A percentile compares a stretch with the other conserved stretches of the same genome.
Evolutionary conservation across 306 rosid genomes (phyloP).

Genomic region (Dryas alaskensis): DNA sequence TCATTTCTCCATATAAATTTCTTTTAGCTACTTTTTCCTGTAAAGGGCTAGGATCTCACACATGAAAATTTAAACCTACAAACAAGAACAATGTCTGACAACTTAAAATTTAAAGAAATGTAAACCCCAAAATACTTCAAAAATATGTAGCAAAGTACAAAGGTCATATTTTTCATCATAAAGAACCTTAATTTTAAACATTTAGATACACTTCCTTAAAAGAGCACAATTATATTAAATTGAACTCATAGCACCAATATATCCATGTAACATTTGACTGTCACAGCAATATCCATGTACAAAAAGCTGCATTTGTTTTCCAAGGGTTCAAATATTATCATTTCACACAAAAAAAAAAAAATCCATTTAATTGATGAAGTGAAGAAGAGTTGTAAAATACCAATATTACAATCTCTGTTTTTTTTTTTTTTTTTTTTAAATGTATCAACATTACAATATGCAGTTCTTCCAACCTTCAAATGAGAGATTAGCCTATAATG

Average conservation of each 20-base stretch:
- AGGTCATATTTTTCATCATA: background rate
- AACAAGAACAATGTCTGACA: background rate
- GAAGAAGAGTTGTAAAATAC: background rate
- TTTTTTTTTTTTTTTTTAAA: too few species aligned
- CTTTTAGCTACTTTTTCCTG: background rate
- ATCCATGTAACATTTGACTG: background rate
- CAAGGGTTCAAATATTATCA: background rate
- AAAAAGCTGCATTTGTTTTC: background rate
- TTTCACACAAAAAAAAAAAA: background rate
- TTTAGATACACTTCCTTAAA: background rate
- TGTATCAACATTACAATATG: background rate
- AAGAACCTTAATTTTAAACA: background rate
- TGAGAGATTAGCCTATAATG: background rate
- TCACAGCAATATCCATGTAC: background rate
- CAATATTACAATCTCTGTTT: background rate
- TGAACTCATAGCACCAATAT: background rate
- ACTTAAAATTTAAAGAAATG: background rate
- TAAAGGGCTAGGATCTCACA: background rate
- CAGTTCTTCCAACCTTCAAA: background rate
- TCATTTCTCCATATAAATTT: background rate
- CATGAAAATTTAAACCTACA: background rate
- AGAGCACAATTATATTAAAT: background rate
- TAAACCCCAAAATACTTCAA: background rate
- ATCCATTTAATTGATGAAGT: background rate
- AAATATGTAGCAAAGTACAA: background rate